Conservation (phyloP, 2,329 filamentous ascomycete genomes). For the Fusarium redolens region DNA sequence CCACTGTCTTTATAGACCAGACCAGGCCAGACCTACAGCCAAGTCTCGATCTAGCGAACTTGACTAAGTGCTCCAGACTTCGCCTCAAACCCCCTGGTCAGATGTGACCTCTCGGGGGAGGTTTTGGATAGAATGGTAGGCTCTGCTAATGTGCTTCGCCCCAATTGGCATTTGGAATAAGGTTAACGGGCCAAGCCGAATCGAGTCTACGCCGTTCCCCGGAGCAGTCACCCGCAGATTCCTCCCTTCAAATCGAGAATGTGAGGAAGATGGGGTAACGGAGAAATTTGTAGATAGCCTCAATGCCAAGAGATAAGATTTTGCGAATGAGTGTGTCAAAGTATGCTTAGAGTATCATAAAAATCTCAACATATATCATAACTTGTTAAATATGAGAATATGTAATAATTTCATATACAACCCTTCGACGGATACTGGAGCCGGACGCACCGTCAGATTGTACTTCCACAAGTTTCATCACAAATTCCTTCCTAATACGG, state of each 20-base stretch:
- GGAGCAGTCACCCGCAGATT: constrained; percentile 13
- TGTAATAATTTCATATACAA: neutral
- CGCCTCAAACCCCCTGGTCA: constrained; percentile 11
- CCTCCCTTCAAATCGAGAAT: constrained; percentile 16
- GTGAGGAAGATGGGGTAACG: neutral
- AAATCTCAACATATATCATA: neutral
- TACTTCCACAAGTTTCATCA: neutral
- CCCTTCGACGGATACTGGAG: neutral
- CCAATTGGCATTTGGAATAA: constrained; percentile 35
- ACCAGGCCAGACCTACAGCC: constrained; percentile 5
- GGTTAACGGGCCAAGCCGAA: constrained; percentile 37
- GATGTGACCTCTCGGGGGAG: constrained; percentile 1
- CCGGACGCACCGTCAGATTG: neutral
- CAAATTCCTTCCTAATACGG: neutral
- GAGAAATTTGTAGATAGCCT: constrained; percentile 3
- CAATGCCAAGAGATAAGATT: neutral
- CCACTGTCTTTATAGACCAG: neutral
- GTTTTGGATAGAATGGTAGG: constrained; percentile 8
- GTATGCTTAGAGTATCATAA: neutral
- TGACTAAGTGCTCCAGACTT: constrained; percentile 9
- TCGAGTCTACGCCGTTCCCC: constrained; percentile 14
- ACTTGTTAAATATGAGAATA: neutral
- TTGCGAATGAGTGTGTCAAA: neutral
- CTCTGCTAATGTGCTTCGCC: constrained; percentile 22
- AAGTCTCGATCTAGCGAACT: constrained; percentile 17